Percentiles rank a stretch among this genome's conserved stretches.
Conservation (phyloP, 1,139 yeast genomes). For the Yamadazyma dushanensis region DNA sequence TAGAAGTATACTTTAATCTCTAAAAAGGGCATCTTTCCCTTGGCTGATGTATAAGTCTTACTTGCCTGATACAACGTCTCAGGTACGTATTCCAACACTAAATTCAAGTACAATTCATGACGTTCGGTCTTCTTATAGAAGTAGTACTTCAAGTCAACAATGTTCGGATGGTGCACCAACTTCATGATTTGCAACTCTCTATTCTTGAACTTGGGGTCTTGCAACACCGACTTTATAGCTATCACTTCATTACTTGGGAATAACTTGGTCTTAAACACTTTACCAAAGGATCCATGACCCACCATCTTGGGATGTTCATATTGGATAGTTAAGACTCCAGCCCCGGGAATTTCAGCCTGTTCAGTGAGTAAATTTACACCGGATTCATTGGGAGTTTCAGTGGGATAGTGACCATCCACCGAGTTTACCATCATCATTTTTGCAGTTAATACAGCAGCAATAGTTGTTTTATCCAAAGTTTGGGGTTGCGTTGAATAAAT, state of each 20-base stretch:
- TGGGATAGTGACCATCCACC: conserved; percentile 1
- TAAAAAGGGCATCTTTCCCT: conserved; percentile 80
- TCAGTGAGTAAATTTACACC: conserved; percentile 8
- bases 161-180: conserved; percentile 78
- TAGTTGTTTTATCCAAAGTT: conserved; percentile 2
- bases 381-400: not conserved
- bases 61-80: conserved; percentile 91
- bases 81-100: conserved; percentile 89
- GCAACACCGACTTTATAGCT: conserved; percentile 92
- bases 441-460: not conserved
- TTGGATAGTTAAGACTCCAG: conserved; percentile 56
- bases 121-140: conserved; percentile 80
- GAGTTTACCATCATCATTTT: conserved; percentile 2
- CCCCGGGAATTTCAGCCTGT: conserved; percentile 21
- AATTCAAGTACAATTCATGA: conserved; percentile 80
- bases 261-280: conserved; percentile 84
- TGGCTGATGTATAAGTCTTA: conserved; percentile 73
- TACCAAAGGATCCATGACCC: conserved; percentile 97
- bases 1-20: conserved; percentile 89
- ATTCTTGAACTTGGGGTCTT: conserved; percentile 93
- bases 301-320: conserved; percentile 82
- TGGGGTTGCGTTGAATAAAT: conserved; percentile 4
- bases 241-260: conserved; percentile 74
- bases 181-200: conserved; percentile 97
- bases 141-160: conserved; percentile 84